Percentiles rank a stretch among this genome's conserved stretches.
Evolutionary conservation across 768 basidiomycete genomes (phyloP).

Genomic region (Pisolithus tinctorius): DNA sequence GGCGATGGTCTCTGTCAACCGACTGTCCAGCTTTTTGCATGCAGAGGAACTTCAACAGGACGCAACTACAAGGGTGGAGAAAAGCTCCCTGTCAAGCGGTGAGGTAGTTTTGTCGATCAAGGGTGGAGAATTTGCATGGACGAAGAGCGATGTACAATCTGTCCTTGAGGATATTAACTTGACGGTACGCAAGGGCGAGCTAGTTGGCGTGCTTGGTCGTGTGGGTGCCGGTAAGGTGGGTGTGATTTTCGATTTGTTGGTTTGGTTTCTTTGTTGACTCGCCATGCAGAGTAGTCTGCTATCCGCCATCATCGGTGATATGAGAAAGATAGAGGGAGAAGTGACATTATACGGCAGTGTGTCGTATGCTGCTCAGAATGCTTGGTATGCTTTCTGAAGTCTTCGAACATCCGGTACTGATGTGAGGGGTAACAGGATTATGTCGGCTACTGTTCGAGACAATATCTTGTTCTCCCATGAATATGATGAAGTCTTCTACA

Average conservation of each 20-base stretch:
- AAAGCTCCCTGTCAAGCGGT: conserved; percentile 39
- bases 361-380: conserved; percentile 82
- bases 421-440: conserved; percentile 49
- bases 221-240: conserved; percentile 86
- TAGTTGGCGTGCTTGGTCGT: conserved; percentile 79
- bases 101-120: conserved; percentile 68
- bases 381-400: conserved; percentile 48
- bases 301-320: conserved; percentile 82
- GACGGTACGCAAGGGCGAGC: conserved; percentile 71
- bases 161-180: conserved; percentile 76
- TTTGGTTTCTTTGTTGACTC: neutral
- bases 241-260: neutral
- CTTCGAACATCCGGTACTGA: neutral
- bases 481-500: conserved; percentile 81
- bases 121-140: conserved; percentile 82
- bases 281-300: conserved; percentile 56
- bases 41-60: conserved; percentile 78
- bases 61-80: conserved; percentile 51
- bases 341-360: conserved; percentile 63
- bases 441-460: conserved; percentile 79
- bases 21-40: conserved; percentile 67
- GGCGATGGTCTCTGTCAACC: conserved; percentile 75
- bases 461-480: conserved; percentile 91
- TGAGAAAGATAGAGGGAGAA: conserved; percentile 69
- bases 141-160: conserved; percentile 42